These are phyloP conservation scores for Puccinia triticina DNA, from an alignment of 1,284 basidiomycete genomes.

Conservation along the genomic window DNA sequence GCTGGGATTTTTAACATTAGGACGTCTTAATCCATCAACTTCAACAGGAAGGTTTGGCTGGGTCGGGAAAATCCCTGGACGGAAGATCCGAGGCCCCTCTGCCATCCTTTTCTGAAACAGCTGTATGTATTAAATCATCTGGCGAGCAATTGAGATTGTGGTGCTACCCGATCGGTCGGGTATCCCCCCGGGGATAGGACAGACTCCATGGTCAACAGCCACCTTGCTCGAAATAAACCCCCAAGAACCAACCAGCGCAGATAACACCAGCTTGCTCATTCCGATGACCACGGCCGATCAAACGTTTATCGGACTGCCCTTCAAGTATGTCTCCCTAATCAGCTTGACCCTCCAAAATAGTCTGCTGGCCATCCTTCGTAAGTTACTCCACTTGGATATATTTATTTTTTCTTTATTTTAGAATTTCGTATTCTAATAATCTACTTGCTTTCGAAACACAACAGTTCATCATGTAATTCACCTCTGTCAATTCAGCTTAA, in stretches of 20 bases:
- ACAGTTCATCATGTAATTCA: conserved; percentile 40
- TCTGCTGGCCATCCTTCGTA: conserved; percentile 84
- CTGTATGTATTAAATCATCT: too few species aligned
- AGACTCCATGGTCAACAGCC: too few species aligned
- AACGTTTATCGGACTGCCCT: conserved; percentile 70
- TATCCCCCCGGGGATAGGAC: too few species aligned
- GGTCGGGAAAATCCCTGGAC: too few species aligned
- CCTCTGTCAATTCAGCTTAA: background rate
- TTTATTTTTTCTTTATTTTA: conserved; percentile 11
- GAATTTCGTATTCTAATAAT: conserved; percentile 9
- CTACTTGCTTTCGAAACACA: background rate
- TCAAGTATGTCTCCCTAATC: conserved; percentile 78
- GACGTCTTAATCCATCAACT: too few species aligned
- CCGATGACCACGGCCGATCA: conserved; percentile 10
- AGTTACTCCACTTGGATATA: conserved; percentile 65
- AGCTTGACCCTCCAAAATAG: conserved; percentile 93
- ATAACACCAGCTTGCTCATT: background rate
- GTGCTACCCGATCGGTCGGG: too few species aligned
- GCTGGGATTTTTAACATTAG: too few species aligned
- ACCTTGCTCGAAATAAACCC: too few species aligned
- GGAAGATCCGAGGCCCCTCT: too few species aligned
- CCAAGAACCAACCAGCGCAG: background rate
- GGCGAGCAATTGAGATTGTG: background rate
- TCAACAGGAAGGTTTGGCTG: too few species aligned
- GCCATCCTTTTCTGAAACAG: too few species aligned